Conservation (phyloP, 2,329 filamentous ascomycete genomes). For the Xylaria sp. region DNA sequence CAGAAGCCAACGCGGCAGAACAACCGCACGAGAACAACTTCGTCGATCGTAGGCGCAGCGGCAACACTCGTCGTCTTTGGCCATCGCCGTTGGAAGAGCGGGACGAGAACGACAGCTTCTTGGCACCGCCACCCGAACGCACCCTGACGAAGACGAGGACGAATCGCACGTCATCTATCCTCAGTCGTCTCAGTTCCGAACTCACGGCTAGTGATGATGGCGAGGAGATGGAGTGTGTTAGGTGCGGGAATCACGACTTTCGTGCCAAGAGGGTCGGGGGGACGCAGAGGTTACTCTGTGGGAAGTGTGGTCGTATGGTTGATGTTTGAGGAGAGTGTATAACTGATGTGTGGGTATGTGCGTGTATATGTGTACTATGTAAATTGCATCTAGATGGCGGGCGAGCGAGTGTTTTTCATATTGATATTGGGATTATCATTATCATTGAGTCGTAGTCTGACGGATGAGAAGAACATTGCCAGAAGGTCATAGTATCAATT, state of each 20-base stretch:
- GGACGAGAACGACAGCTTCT: constrained; percentile 31
- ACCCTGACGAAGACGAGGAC: constrained; percentile 5
- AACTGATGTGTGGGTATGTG: background rate
- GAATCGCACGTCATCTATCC: constrained; percentile 53
- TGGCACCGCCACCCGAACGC: constrained; percentile 34
- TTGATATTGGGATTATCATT: background rate
- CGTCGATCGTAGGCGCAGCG: constrained; percentile 40
- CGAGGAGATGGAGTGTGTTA: constrained; percentile 63
- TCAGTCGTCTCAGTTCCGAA: constrained; percentile 69
- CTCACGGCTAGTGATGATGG: constrained; percentile 55
- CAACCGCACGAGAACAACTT: background rate
- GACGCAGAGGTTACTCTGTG: constrained; percentile 69
- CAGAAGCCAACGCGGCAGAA: constrained; percentile 26
- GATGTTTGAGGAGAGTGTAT: constrained; percentile 24
- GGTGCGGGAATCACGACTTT: constrained; percentile 71
- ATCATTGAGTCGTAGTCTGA: background rate
- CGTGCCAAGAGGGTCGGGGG: constrained; percentile 66
- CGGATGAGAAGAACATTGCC: background rate
- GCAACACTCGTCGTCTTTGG: constrained; percentile 31
- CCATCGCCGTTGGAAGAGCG: constrained; percentile 32
- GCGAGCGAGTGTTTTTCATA: background rate
- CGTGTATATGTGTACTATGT: background rate
- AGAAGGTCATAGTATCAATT: no score
- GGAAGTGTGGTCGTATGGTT: constrained; percentile 58
- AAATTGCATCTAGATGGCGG: background rate